Base-by-base conservation (phyloP, 495 filamentous ascomycete genomes). In the Coniosporium apollinis region DNA sequence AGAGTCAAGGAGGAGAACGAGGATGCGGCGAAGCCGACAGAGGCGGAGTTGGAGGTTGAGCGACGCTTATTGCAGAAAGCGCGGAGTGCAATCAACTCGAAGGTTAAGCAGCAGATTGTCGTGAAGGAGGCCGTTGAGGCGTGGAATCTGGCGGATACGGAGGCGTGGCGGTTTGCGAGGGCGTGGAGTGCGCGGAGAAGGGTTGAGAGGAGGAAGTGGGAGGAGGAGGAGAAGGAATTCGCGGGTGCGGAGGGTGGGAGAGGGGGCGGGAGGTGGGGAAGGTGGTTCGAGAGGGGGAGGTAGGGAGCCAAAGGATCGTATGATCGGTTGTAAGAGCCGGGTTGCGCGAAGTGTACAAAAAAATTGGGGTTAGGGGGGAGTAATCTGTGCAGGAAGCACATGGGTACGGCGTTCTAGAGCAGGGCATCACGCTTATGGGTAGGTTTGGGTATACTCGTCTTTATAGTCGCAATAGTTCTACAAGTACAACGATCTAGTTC, bases 121-220 rank as follows among this genome's bases (percentile, higher is more conserved):
- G 54, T 83, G 19, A 63, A 67, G 26, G 64, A 66, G 16, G 72
- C 76, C 26, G 66, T 80, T 13, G 89, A 94, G 64, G 78, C 80
- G 41, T 97, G 89, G 89, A 93, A 87, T 55, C 44, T 94, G 44
- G 85, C 81, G 4, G 84, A 94, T 55, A 79, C 81, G 6, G 89
- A 97, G 58, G 82, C 78, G 2, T 97, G 89, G 89, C 70, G 73
- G 46, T 94, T 97, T 47, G 77, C 81, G 6, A 64, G 75, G 44
- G 87, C 89, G 0, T 87, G 64, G 37, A 44, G 62, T 21, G 77
- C 72, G 14, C 49, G 80, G 28, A 57, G 62, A 22, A 47, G 54
- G 29, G 54, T 75, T 17, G 79, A 82, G 58, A 59, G 76, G 39
- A 39, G 52, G 41, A 62, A 64, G 56, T 86, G 78, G 78, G 76